Evolutionary conservation across 2,329 filamentous ascomycete species (phyloP), one percentile per base, ranked within the genome.

Genomic region (Hymenoscyphus infarciens): DNA sequence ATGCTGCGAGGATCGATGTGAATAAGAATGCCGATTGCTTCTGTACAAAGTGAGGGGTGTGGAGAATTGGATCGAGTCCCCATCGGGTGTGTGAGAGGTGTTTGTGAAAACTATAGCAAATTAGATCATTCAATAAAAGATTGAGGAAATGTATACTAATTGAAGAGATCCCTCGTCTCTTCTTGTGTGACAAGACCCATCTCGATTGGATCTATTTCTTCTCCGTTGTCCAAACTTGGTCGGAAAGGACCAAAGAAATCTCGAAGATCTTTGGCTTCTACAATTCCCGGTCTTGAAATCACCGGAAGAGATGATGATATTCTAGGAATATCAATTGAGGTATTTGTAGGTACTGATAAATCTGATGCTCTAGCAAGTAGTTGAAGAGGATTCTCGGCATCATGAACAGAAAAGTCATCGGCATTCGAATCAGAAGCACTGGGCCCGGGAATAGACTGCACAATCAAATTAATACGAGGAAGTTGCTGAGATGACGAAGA

Each of bases 381-480:
- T 73, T 92, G 88, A 5, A 91, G 77, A 0, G 88, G 88, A 64
- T 91, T 92, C 70, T 92, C 88, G 3, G 88, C 88, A 72, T 90
- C 89, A 68, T 91, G 88, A 29, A 89, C 77, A 13, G 85, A 81
- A 35, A 89, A 79, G 60, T 86, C 83, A 42, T 82, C 79, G 16
- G 72, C 70, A 35, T 72, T 72, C 6, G 56, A 49, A 10, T 49
- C 42, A 6, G 42, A 49, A 10, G 19, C 19, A 31, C 3, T 15
- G 6, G 22, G 52, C 11, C 29, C 52, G 13, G 29, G 25, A 29
- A 55, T 7, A 55, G 25, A 29, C 13, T 27, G 52, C 16, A 55
- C 52, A 27, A 55, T 29, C 13, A 27, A n/a, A 16, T 29, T 52
- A 10, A 39, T 27, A 5, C 13, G 25, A 45, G 42, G 19, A 42